A percentile compares a stretch with the other conserved stretches of the same genome.
These are phyloP conservation scores for Adansonia madagascariensis DNA, from an alignment of 441 rosid genomes.

Conservation along the genomic window DNA sequence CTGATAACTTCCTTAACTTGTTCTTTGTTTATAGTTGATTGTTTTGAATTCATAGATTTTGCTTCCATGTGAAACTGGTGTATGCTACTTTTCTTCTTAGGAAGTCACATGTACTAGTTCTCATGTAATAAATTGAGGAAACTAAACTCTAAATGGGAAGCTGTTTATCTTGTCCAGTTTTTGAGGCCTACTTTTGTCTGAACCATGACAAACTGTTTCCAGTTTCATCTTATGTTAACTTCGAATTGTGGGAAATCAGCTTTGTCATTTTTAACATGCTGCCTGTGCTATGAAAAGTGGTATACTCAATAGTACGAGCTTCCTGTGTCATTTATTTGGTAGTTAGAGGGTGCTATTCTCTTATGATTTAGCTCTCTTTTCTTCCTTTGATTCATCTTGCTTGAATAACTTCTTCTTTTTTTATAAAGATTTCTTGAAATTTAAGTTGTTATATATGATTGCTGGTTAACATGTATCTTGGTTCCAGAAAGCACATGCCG, in stretches of 20 bases:
- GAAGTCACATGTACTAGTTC: conserved; percentile 4
- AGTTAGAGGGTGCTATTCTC: background rate
- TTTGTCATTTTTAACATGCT: background rate
- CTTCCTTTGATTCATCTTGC: conserved; percentile 9
- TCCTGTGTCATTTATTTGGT: background rate
- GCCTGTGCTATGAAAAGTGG: background rate
- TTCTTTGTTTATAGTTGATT: background rate
- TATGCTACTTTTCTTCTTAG: conserved; percentile 12
- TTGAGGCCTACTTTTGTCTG: background rate
- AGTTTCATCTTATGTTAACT: background rate
- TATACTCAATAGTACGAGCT: background rate
- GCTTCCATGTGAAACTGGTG: background rate
- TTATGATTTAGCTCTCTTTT: conserved; percentile 1
- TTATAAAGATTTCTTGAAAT: background rate
- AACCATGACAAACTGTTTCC: background rate
- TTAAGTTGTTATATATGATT: conserved; percentile 9
- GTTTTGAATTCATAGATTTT: conserved; percentile 10
- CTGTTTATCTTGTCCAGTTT: background rate
- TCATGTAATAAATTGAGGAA: conserved; percentile 13
- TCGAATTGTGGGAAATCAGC: background rate
- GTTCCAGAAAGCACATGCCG: conserved; percentile 22
- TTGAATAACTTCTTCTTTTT: background rate
- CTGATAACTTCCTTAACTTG: conserved; percentile 14
- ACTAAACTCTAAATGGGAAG: background rate
- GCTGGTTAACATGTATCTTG: conserved; percentile 20